Percentiles rank a stretch among this genome's conserved stretches.
phyloP scores from a whole-genome alignment of 2,329 filamentous ascomycete species.

The Grosmannia serpens region DNA sequence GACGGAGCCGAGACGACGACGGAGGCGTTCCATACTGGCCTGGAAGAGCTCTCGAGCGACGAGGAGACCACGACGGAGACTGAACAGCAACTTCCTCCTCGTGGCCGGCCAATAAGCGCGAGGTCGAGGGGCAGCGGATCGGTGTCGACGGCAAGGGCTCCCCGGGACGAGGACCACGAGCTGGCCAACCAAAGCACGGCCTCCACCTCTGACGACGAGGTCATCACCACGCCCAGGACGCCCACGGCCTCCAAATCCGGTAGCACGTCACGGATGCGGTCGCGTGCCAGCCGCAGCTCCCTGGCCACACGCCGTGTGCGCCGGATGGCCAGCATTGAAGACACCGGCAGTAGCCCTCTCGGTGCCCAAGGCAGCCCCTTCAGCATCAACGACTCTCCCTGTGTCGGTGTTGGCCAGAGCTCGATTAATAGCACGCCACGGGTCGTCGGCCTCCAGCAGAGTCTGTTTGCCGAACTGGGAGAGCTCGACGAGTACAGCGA shows the following conservation, averaged over 20 bases:
- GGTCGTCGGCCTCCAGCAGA: slow-evolving; percentile 53
- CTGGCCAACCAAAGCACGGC: slow-evolving; percentile 61
- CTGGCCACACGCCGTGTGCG: slow-evolving; percentile 44
- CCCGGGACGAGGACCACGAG: slow-evolving; percentile 2
- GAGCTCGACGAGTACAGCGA: slow-evolving; percentile 61
- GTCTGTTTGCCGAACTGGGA: slow-evolving; percentile 80
- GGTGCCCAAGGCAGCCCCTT: slow-evolving; percentile 41
- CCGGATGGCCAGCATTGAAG: slow-evolving; percentile 49
- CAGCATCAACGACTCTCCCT: slow-evolving; percentile 6
- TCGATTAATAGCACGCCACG: slow-evolving; percentile 34
- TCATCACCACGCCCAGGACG: slow-evolving; percentile 47
- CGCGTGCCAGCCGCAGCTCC: slow-evolving; percentile 56
- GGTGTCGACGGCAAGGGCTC: neutral
- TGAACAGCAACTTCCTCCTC: slow-evolving; percentile 34
- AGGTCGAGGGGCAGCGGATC: neutral
- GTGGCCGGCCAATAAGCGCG: slow-evolving; percentile 3
- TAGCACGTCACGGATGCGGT: slow-evolving; percentile 41
- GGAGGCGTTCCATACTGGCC: slow-evolving; percentile 90
- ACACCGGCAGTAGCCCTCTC: slow-evolving; percentile 9
- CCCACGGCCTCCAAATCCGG: slow-evolving; percentile 50
- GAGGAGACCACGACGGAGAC: slow-evolving; percentile 76
- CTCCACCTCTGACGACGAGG: slow-evolving; percentile 73
- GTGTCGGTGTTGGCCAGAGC: slow-evolving; percentile 26
- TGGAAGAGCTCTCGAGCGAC: slow-evolving; percentile 63
- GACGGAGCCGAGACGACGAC: slow-evolving; percentile 83